Evolutionary conservation across 2,329 filamentous ascomycete species (phyloP).

Genomic region (Alternaria longipes): DNA sequence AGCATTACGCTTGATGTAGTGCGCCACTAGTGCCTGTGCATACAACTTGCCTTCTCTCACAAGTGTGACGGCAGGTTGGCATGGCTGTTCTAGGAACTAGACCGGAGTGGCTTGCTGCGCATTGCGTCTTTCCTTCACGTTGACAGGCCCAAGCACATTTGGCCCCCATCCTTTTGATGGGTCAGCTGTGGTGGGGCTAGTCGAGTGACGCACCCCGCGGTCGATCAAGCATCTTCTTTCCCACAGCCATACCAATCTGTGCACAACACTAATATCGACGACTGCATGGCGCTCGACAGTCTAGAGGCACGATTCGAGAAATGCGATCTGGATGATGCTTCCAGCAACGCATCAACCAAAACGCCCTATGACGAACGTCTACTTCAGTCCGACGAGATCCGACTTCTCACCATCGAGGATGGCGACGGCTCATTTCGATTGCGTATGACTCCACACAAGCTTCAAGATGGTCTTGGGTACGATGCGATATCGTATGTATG

Average conservation of each 20-base stretch:
- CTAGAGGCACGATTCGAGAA: background rate
- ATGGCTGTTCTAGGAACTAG: fast-evolving
- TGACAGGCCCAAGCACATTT: background rate
- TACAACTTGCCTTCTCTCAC: background rate
- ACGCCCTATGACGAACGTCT: background rate
- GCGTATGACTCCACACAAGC: background rate
- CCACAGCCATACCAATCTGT: background rate
- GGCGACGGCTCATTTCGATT: fast-evolving
- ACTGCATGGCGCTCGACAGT: background rate
- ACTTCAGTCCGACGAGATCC: background rate
- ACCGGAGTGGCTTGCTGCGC: background rate
- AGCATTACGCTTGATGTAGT: background rate
- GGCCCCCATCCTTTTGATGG: background rate
- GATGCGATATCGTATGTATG: background rate
- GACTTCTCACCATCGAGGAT: background rate
- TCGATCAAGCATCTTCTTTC: background rate
- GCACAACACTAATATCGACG: no score
- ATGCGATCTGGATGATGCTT: fast-evolving
- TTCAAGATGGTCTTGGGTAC: background rate
- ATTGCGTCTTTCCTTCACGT: background rate
- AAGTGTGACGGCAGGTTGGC: fast-evolving
- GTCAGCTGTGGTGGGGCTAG: background rate
- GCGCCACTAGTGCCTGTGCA: background rate
- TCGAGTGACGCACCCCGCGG: background rate
- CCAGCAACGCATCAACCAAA: fast-evolving